Evolutionary conservation across 2,329 filamentous ascomycete species (phyloP).

Genomic region (Hymenoscyphus scutula): DNA sequence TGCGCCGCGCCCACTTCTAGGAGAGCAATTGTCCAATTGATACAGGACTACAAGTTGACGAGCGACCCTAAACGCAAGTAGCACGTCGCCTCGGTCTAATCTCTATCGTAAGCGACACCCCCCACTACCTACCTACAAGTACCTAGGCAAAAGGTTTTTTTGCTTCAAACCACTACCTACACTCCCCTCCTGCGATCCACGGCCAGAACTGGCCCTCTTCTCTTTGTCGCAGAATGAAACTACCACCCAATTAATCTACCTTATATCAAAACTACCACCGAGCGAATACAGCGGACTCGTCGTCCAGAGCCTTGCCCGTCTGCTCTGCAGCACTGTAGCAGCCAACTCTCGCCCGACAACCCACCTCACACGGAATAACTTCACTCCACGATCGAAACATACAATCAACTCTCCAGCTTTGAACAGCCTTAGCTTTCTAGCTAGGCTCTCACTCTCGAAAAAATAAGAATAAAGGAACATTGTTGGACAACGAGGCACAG

Average conservation of each 20-base stretch:
- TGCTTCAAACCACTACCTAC: background rate
- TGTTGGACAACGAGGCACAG: constrained; percentile 1
- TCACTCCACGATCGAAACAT: background rate
- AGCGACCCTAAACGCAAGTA: no score
- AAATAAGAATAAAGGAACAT: background rate
- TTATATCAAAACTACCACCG: background rate
- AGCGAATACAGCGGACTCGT: background rate
- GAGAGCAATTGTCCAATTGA: no score
- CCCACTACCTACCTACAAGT: no score
- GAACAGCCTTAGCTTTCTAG: background rate
- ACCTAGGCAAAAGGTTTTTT: background rate
- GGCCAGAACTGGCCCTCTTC: background rate
- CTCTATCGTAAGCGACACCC: no score
- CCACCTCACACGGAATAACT: background rate
- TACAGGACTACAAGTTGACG: no score
- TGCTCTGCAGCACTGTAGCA: background rate
- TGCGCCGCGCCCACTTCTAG: no score
- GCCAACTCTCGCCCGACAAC: background rate
- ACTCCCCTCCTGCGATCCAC: background rate
- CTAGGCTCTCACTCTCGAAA: background rate
- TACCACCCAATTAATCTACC: background rate
- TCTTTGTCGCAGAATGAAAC: background rate
- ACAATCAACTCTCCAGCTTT: background rate
- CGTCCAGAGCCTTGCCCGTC: background rate
- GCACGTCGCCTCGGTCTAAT: no score